Percentiles rank a stretch among this genome's conserved stretches.
These are phyloP conservation scores for Alternaria sp. DNA, from an alignment of 2,329 filamentous ascomycete genomes.

Conservation along the genomic window DNA sequence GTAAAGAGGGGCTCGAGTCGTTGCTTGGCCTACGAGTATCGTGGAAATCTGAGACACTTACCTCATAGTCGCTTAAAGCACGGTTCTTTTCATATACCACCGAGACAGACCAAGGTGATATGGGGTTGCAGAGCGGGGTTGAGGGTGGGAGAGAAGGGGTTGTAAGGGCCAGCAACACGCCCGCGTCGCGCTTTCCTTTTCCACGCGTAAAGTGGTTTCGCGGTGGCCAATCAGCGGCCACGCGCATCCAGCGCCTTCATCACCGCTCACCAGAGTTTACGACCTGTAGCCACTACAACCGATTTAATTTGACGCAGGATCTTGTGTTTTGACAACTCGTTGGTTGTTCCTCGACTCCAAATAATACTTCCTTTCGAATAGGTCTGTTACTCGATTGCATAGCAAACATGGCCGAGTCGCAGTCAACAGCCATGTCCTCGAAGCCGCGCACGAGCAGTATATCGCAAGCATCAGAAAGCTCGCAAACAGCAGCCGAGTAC, in stretches of 20 bases:
- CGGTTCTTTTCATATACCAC: conserved; percentile 2
- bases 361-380: neutral
- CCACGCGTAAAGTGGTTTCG: conserved; percentile 32
- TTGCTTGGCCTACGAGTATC: conserved; percentile 12
- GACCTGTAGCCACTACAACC: neutral
- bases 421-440: conserved; percentile 28
- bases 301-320: neutral
- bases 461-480: conserved; percentile 59
- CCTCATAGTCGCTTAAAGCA: conserved; percentile 31
- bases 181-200: conserved; percentile 27
- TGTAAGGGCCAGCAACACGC: conserved; percentile 15
- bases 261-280: conserved; percentile 4
- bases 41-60: conserved; percentile 13
- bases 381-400: neutral
- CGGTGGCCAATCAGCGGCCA: conserved; percentile 22
- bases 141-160: conserved; percentile 9
- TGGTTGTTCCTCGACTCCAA: neutral
- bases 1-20: conserved; percentile 28
- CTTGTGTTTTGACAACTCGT: neutral
- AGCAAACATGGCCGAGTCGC: conserved; percentile 39
- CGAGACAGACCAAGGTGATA: neutral
- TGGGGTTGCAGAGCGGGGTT: conserved; percentile 13
- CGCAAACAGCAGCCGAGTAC: conserved; percentile 63
- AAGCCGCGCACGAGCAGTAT: conserved; percentile 50
- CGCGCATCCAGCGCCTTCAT: conserved; percentile 15